Evolutionary conservation across 192 early-diverging fungal species (phyloP), one percentile per base, ranked within the genome.

Genomic region (Entomortierella lignicola): DNA sequence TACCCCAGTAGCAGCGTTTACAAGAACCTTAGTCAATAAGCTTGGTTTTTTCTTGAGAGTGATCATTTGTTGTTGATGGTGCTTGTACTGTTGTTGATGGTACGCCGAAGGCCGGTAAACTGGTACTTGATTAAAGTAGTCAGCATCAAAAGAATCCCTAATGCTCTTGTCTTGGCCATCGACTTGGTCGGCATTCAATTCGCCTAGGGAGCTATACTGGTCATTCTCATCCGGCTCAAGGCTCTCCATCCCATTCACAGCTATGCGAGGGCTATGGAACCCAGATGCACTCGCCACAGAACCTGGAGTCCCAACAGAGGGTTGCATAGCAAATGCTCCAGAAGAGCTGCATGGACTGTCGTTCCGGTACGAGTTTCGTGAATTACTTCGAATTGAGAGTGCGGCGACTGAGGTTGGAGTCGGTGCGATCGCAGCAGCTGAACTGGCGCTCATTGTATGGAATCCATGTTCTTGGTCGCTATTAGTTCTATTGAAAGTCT

Each of bases 301-400:
- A n/a, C 70, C 61, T 2, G 70, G 70, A 2, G 70, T 72, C 29
- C 61, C 55, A 27, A 61, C 41, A 44, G 52, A 5, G 48, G 2
- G 60, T 31, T 4, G 30, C 21, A 20, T 1, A 20, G 27, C 58
- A 18, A 34, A 23, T 30, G 30, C 31, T 17, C 55, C 53, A 31
- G 20, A 17, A 13, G 7, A 29, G 17, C 37, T 57, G 47, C 54
- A 55, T 13, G 32, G 20, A 10, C 69, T 60, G 23, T 29, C 44
- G 55, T 66, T 56, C 10, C 51, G 50, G 37, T 62, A 61, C 8
- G 72, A 74, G 39, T 53, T 66, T 8, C 72, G 65, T 0, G 72
- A 77, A 21, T 34, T 63, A 44, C 72, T 68, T 17, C 72, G 59
- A 34, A 77, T 77, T 0, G 66, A 77, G 15, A 77, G 60, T 8